Evolutionary conservation across 768 basidiomycete species (phyloP).

Genomic region (Pluteus cervinus): DNA sequence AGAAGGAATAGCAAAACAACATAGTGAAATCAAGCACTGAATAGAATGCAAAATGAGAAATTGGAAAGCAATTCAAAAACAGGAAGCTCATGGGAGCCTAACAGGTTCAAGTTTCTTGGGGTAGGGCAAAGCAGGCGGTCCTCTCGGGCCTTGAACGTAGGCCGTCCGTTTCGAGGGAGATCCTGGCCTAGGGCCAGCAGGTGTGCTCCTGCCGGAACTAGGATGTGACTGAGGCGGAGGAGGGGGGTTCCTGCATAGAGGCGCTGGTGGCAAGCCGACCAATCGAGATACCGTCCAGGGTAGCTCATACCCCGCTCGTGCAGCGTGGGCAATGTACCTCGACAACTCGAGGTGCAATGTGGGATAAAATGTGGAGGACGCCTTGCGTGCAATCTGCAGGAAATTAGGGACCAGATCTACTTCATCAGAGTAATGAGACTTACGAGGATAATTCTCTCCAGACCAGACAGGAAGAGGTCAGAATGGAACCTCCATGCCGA

Average conservation of each 20-base stretch:
- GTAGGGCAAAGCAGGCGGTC: conserved; percentile 30
- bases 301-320: conserved; percentile 63
- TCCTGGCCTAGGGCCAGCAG: conserved; percentile 16
- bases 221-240: conserved; percentile 1
- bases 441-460: conserved; percentile 88
- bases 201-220: conserved; percentile 20
- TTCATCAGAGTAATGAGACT: conserved; percentile 15
- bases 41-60: not conserved
- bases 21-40: no score
- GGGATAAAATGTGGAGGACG: conserved; percentile 91
- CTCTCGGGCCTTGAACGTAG: conserved; percentile 20
- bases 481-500: conserved; percentile 80
- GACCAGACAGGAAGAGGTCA: conserved; percentile 85
- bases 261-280: conserved; percentile 70
- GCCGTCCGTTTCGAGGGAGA: conserved; percentile 7
- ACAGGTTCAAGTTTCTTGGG: conserved; percentile 39
- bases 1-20: conserved; percentile 1
- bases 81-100: conserved; percentile 25
- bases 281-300: conserved; percentile 79
- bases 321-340: conserved; percentile 71
- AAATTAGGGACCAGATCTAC: conserved; percentile 3
- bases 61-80: conserved; percentile 4
- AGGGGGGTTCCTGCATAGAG: conserved; percentile 41
- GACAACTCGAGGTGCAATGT: conserved; percentile 91
- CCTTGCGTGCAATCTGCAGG: conserved; percentile 84